Evolutionary conservation across 2,329 filamentous ascomycete genomes (phyloP).

Genomic region (Fusarium sp.): DNA sequence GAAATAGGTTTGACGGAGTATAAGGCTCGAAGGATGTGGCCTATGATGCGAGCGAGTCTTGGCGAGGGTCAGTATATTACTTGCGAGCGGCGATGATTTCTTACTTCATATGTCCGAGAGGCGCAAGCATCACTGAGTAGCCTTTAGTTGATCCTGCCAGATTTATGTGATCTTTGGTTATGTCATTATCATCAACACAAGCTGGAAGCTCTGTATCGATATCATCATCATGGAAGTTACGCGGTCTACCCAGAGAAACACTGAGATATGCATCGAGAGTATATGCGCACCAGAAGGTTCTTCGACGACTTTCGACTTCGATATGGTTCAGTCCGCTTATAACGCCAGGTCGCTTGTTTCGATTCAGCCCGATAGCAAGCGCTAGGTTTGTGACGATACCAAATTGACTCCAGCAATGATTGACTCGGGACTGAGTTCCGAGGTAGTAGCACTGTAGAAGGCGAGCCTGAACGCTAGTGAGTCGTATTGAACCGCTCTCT

Average conservation of each 20-base stretch:
- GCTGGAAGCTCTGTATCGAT: slow-evolving; percentile 43
- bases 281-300: slow-evolving; percentile 45
- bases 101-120: slow-evolving; percentile 52
- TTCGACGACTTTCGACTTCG: slow-evolving; percentile 39
- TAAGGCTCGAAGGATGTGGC: slow-evolving; percentile 50
- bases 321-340: slow-evolving; percentile 33
- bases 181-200: slow-evolving; percentile 39
- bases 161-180: slow-evolving; percentile 36
- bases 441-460: slow-evolving; percentile 58
- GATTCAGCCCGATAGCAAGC: slow-evolving; percentile 50
- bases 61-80: neutral
- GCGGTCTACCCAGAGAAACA: slow-evolving; percentile 38
- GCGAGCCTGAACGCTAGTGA: slow-evolving; percentile 57
- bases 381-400: slow-evolving; percentile 56
- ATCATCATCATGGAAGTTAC: slow-evolving; percentile 44
- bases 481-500: slow-evolving; percentile 53
- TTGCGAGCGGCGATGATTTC: too few relatives aligned
- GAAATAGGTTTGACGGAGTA: slow-evolving; percentile 51
- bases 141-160: slow-evolving; percentile 7
- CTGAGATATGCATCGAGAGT: slow-evolving; percentile 43
- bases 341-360: slow-evolving; percentile 27
- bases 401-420: slow-evolving; percentile 61
- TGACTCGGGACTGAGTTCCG: slow-evolving; percentile 58
- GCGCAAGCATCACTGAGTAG: slow-evolving; percentile 49
- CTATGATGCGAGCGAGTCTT: slow-evolving; percentile 52